phyloP scores from a whole-genome alignment of 805 yeast species.

The Candida cerambycidarum region DNA sequence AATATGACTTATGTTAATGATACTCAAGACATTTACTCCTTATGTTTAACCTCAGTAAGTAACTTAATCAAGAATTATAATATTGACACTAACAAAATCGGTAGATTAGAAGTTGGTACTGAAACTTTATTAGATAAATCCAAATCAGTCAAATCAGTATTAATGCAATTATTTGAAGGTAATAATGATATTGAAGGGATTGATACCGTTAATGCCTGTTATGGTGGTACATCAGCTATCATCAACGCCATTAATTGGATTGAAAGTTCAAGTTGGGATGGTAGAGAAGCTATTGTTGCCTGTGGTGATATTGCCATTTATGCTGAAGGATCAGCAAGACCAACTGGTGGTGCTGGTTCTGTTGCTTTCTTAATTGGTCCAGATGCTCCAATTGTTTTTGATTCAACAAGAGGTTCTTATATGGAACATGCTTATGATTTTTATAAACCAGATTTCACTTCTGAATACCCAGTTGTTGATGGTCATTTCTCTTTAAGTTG shows the following conservation, averaged over 20 bases:
- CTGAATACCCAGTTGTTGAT: constrained; percentile 96
- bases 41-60: constrained; percentile 84
- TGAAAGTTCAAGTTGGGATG: constrained; percentile 96
- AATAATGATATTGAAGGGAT: constrained; percentile 93
- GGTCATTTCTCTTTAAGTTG: constrained; percentile 95
- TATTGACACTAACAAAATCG: constrained; percentile 77
- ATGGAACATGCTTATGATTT: constrained; percentile 98
- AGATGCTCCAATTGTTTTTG: constrained; percentile 95
- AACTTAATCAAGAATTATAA: constrained; percentile 76
- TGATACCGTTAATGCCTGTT: constrained; percentile 95
- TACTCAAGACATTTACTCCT: constrained; percentile 94
- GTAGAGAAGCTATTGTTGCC: constrained; percentile 95
- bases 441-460: constrained; percentile 95
- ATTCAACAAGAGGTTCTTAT: constrained; percentile 82
- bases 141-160: constrained; percentile 91
- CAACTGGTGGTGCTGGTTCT: constrained; percentile 99
- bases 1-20: constrained; percentile 97
- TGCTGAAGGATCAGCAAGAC: constrained; percentile 97
- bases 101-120: constrained; percentile 97
- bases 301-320: constrained; percentile 98
- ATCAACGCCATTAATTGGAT: constrained; percentile 95
- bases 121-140: constrained; percentile 96
- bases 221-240: constrained; percentile 96
- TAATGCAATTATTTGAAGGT: constrained; percentile 89
- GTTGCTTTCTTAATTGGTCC: constrained; percentile 95